These are phyloP conservation scores for Citrullus mucosospermus DNA, from an alignment of 306 rosid genomes.

Conservation along the genomic window DNA sequence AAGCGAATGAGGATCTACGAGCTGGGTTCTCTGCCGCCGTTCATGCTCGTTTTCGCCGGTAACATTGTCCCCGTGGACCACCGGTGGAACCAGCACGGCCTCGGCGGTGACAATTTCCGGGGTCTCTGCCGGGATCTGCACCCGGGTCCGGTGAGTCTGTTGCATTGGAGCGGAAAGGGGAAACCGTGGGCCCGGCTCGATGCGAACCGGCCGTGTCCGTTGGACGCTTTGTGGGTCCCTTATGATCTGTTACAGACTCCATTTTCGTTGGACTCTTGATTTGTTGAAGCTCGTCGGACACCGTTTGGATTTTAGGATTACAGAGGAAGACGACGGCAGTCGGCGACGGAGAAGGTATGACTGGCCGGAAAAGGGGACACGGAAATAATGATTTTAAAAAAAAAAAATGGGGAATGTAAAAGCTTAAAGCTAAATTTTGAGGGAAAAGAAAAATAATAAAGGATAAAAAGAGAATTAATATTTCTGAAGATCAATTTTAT, in stretches of 20 bases:
- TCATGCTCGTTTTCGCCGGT: constrained; percentile 69
- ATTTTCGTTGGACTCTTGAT: constrained; percentile 55
- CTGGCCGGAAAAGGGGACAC: neutral
- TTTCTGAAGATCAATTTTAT: neutral
- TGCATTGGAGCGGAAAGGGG: constrained; percentile 98
- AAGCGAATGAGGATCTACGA: constrained; percentile 71
- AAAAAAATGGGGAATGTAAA: neutral
- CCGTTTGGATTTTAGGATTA: neutral
- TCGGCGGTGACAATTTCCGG: constrained; percentile 66
- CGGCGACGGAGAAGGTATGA: neutral
- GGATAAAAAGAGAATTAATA: neutral
- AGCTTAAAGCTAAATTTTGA: neutral
- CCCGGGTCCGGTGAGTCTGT: constrained; percentile 73
- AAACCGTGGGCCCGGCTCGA: constrained; percentile 89
- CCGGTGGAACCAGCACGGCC: constrained; percentile 86
- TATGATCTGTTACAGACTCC: constrained; percentile 71
- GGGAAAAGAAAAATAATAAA: neutral
- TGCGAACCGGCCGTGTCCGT: constrained; percentile 71
- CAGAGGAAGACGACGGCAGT: neutral
- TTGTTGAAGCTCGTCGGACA: neutral
- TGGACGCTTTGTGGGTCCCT: constrained; percentile 94
- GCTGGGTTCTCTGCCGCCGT: constrained; percentile 72
- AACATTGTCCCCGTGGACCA: constrained; percentile 61
- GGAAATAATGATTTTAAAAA: neutral
- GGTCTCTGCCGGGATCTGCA: constrained; percentile 78